phyloP scores from a whole-genome alignment of 2,329 filamentous ascomycete genomes.

The Paecilomyces sp. region DNA sequence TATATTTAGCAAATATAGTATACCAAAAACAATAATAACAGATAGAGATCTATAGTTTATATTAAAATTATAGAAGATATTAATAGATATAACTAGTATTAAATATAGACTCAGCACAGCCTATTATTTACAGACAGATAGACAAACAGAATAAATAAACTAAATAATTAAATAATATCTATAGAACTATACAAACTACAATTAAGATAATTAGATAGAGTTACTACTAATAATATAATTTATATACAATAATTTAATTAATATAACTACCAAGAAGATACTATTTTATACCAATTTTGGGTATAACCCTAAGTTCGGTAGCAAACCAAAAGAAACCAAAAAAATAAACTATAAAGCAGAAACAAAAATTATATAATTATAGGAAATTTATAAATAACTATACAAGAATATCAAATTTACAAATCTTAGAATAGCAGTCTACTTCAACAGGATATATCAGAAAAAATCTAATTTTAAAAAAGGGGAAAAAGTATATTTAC shows the following conservation, averaged over 20 bases:
- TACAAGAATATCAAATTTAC: no score
- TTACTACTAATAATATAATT: not conserved
- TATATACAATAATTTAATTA: not conserved
- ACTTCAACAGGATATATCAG: not conserved
- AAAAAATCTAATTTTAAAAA: not conserved
- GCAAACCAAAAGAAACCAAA: not conserved
- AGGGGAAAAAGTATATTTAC: not conserved
- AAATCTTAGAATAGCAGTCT: no score
- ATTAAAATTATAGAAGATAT: not conserved
- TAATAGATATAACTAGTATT: not conserved
- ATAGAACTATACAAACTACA: not conserved
- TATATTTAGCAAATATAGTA: not conserved
- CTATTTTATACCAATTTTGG: no score
- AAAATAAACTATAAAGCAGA: no score
- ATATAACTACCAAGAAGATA: no score
- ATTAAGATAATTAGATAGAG: not conserved
- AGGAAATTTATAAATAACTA: no score
- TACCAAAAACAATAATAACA: not conserved
- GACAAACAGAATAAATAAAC: no score
- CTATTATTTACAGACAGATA: not conserved
- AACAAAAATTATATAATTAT: no score
- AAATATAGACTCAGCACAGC: not conserved
- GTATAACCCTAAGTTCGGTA: no score
- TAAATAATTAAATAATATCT: not conserved
- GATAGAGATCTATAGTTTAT: not conserved